Conservation (phyloP, 495 filamentous ascomycete genomes). For the Opeltia flavorubescens region DNA sequence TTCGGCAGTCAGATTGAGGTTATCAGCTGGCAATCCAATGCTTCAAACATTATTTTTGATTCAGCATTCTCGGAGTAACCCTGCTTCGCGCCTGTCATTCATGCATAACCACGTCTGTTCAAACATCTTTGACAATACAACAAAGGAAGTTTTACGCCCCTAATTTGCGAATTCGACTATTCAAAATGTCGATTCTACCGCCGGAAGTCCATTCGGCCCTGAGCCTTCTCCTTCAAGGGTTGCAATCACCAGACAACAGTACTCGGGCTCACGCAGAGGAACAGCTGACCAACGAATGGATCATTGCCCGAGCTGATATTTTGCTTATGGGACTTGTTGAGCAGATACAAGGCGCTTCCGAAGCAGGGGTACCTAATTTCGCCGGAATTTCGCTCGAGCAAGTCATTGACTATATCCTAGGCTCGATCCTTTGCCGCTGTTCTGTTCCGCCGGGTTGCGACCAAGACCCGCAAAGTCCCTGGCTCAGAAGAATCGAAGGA, state of each 20-base stretch:
- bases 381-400: neutral
- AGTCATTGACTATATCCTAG: constrained; percentile 26
- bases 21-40: no score
- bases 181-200: constrained; percentile 71
- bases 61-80: neutral
- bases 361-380: constrained; percentile 45
- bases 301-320: constrained; percentile 61
- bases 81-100: neutral
- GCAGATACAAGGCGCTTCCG: constrained; percentile 62
- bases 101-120: neutral
- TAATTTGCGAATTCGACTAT: no score
- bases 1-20: no score
- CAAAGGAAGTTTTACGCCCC: neutral
- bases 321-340: constrained; percentile 88
- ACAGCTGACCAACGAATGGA: constrained; percentile 80
- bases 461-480: constrained; percentile 65
- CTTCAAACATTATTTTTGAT: no score
- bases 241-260: constrained; percentile 81
- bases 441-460: constrained; percentile 85
- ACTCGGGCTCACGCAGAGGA: constrained; percentile 78
- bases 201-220: constrained; percentile 71
- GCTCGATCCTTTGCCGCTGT: constrained; percentile 82
- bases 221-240: constrained; percentile 65
- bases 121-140: neutral
- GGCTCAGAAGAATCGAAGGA: constrained; percentile 59